Base-by-base conservation (phyloP, 345 rosid species). In the Arabidopsis suecica region DNA sequence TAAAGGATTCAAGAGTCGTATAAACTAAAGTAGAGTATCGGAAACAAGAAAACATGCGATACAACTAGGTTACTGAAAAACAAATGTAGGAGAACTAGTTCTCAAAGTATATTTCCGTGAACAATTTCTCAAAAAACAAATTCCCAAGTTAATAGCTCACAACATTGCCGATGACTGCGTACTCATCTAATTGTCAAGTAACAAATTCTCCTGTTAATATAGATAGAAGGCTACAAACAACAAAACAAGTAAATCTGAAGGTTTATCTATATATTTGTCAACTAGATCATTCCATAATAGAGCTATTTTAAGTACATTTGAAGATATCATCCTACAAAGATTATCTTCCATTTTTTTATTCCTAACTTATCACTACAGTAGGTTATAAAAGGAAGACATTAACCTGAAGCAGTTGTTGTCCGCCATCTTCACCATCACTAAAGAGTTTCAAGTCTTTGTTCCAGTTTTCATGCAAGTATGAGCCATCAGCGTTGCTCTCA, bases 321-420 rank as follows among this genome's bases (percentile, higher is more conserved):
- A 55, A 23, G 6, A 61, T 41, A 42, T 9, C 41, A 68, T 61
- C 57, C 44, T 20, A 53, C 41, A 53, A 42, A 14, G 7, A 37
- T 4, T 14, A 47, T 34, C 13, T 69, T 69, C 58, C 34, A 57
- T 44, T 65, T 49, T 63, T 5, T 1, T 55, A 34, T 33, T 22
- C 36, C 56, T 47, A 55, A 69, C 4, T 18, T 36, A 48, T 25
- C 71, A 63, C 3, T 48, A 54, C 20, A 71, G 61, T 38, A 64
- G 58, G 59, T 34, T 8, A 78, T 34, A 42, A 18, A 66, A n/a
- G 60, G 68, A 40, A 61, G 38, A 65, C 16, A 58, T 18, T 67
- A 30, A 94, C 98, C 97, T 91, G 97, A 76, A 94, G 86, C 59
- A 91, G 84, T 71, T 89, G 97, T 48, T 84, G 91, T 59, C 97